Evolutionary conservation across 2,329 filamentous ascomycete genomes (phyloP).

Genomic region (Alternaria gansuensis): DNA sequence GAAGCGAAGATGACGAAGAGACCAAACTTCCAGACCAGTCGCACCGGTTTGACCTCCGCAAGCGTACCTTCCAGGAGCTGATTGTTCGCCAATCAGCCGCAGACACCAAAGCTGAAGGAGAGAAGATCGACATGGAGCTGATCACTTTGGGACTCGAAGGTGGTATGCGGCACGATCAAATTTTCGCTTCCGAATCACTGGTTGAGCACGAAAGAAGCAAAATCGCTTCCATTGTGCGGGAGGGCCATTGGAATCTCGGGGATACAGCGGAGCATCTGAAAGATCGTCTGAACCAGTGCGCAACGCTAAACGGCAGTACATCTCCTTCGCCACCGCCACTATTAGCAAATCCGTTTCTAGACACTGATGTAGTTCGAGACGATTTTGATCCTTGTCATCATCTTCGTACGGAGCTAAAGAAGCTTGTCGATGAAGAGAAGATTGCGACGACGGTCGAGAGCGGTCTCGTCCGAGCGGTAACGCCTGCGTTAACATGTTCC

Average conservation of each 20-base stretch:
- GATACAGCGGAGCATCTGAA: neutral
- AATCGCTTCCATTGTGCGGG: conserved; percentile 1
- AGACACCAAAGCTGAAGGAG: neutral
- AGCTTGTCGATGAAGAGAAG: neutral
- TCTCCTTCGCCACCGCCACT: neutral
- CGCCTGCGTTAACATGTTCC: neutral
- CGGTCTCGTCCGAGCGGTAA: neutral
- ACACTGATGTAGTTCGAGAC: neutral
- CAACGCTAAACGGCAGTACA: neutral
- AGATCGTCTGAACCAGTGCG: neutral
- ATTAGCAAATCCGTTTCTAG: neutral
- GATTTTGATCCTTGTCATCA: conserved; percentile 17
- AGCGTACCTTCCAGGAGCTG: neutral
- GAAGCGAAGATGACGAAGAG: neutral
- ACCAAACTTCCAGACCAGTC: neutral
- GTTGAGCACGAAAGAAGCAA: neutral
- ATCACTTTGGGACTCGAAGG: neutral
- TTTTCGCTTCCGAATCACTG: neutral
- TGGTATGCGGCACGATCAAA: neutral
- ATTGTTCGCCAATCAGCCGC: neutral
- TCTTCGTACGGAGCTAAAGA: conserved; percentile 3
- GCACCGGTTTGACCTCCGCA: conserved; percentile 18
- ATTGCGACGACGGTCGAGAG: neutral
- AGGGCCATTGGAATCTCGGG: neutral
- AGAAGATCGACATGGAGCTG: neutral